These are phyloP conservation scores for Helotiales sp. DNA, from an alignment of 2,329 filamentous ascomycete genomes.

Conservation along the genomic window DNA sequence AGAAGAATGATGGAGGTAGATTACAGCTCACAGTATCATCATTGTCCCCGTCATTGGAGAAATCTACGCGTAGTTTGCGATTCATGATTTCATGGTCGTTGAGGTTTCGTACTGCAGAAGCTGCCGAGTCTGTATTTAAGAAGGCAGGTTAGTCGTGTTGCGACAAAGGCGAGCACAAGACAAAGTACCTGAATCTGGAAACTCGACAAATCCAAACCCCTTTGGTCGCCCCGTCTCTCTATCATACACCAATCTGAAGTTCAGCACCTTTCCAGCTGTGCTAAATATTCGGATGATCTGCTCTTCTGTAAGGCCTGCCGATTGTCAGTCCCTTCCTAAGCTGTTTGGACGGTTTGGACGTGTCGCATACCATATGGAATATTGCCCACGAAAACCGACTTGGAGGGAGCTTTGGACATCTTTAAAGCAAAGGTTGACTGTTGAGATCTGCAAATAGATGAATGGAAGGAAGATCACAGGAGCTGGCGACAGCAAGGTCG, in stretches of 20 bases:
- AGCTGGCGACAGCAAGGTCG: conserved; percentile 23
- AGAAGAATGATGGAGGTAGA: neutral
- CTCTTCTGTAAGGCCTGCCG: conserved; percentile 88
- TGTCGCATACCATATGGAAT: conserved; percentile 74
- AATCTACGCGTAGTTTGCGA: conserved; percentile 91
- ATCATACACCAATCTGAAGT: conserved; percentile 93
- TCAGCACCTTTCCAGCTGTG: conserved; percentile 86
- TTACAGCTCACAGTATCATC: conserved; percentile 51
- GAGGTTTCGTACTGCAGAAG: conserved; percentile 91
- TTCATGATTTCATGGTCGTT: conserved; percentile 97
- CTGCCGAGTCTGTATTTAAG: conserved; percentile 69
- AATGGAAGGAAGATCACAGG: conserved; percentile 31
- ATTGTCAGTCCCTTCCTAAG: conserved; percentile 22
- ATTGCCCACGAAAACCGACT: conserved; percentile 84
- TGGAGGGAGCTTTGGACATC: conserved; percentile 78
- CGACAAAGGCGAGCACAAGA: conserved; percentile 10
- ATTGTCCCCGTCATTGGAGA: conserved; percentile 83
- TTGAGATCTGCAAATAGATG: conserved; percentile 16
- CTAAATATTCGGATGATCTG: conserved; percentile 94
- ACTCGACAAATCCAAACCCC: conserved; percentile 96
- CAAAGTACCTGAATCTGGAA: conserved; percentile 78
- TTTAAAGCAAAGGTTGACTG: conserved; percentile 40
- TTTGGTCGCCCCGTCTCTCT: conserved; percentile 93
- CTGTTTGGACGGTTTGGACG: neutral
- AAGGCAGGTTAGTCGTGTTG: conserved; percentile 15